Base-by-base conservation (phyloP, 2,329 filamentous ascomycete species). In the Rutstroemia sp. region DNA sequence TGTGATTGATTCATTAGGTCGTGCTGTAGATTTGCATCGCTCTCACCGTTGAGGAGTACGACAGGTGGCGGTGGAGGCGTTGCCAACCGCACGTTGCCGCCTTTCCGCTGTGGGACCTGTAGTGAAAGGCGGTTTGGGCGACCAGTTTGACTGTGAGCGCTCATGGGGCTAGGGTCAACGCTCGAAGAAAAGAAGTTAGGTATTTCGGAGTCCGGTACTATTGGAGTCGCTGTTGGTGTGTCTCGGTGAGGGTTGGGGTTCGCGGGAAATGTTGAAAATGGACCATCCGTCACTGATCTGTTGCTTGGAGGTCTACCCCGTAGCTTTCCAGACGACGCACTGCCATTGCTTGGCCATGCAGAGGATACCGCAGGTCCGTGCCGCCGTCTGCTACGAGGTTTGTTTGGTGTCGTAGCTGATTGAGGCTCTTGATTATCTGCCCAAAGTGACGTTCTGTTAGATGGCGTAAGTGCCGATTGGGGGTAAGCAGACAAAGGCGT, bases 351-450 rank as follows among this genome's bases (percentile, higher is more conserved):
- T 55, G 87, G 83, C 92, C 92, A 96, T 0, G 92, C 92, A 9
- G 91, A 96, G 0, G 91, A 96, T 0, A 96, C 90, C 6, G 89
- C 90, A 0, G 90, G 88, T 0, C 91, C 91, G 69, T 95, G 88
- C 4, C 89, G 81, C 55, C 86, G 77, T 54, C 80, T 71, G 5
- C 76, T 71, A 58, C 80, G 77, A 2, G 73, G 71, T 60, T 78
- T 85, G 52, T 80, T 82, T 1, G 86, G 83, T 4, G 86, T 88
- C n/a, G 88, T 76, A 3, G 88, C 88, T 0, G 90, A 91, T 49
- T 79, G 83, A 9, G 88, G 87, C 61, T 90, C 86, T 48, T 78
- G 74, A 55, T 76, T 75, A 50, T 75, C 75, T 53, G 67, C 68
- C 62, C 76, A 67, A 34, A 69, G 42, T 16, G 61, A 59, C 21